A percentile compares a stretch with the other conserved stretches of the same genome.
Conservation (phyloP, 2,329 filamentous ascomycete genomes). For the Hawksworthiomyces lignivorus region DNA sequence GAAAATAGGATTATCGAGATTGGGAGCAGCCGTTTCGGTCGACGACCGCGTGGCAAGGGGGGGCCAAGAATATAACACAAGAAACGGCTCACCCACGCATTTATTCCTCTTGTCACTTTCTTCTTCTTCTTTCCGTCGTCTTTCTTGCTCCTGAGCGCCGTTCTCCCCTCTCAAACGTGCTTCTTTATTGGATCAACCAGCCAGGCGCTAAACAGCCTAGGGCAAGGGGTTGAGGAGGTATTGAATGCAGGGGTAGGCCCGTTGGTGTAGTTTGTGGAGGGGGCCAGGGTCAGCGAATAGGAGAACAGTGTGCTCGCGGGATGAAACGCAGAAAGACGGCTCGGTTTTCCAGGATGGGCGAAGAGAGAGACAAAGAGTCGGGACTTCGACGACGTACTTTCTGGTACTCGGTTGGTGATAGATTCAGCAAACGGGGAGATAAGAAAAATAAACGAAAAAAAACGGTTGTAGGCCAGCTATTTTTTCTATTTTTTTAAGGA, state of each 20-base stretch:
- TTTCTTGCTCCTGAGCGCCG: not conserved
- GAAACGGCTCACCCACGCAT: not conserved
- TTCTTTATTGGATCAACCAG: slow-evolving; percentile 10
- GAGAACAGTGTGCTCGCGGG: not conserved
- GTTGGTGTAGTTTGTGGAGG: slow-evolving; percentile 2
- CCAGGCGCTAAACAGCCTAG: slow-evolving; percentile 10
- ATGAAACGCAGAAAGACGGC: slow-evolving; percentile 5
- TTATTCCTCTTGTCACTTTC: not conserved
- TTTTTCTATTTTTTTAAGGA: too few relatives aligned
- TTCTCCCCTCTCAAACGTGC: slow-evolving; percentile 7
- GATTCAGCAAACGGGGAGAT: too few relatives aligned
- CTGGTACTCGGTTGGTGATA: too few relatives aligned
- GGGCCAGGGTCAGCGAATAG: not conserved
- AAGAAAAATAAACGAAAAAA: too few relatives aligned
- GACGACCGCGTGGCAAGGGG: not conserved
- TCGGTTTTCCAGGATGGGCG: too few relatives aligned
- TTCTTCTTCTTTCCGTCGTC: not conserved
- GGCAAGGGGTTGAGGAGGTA: slow-evolving; percentile 10
- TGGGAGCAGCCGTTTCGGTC: slow-evolving; percentile 4
- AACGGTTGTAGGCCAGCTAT: too few relatives aligned
- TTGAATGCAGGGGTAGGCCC: slow-evolving; percentile 12
- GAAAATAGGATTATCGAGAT: slow-evolving; percentile 2
- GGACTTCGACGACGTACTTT: too few relatives aligned
- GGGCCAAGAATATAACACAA: too few relatives aligned
- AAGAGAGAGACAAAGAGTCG: too few relatives aligned